Evolutionary conservation across 257 asterid genomes (phyloP).

Genomic region (Solanum raphanifolium): DNA sequence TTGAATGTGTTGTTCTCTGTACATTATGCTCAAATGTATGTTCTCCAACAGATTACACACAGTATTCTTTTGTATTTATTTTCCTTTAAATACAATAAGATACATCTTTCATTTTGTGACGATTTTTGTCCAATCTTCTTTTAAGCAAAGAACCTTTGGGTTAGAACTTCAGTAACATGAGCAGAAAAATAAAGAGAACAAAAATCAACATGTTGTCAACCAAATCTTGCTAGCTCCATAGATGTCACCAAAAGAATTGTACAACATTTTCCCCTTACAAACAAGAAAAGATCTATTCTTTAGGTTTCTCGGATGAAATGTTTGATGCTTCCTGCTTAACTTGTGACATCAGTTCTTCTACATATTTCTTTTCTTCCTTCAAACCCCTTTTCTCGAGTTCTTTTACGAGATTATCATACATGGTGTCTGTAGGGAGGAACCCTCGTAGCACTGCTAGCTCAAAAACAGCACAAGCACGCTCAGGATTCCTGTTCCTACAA

Average conservation of each 20-base stretch:
- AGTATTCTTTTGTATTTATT: neutral
- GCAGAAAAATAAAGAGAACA: neutral
- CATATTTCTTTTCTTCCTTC: conserved; percentile 27
- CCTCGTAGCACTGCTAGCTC: conserved; percentile 65
- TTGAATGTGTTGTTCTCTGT: neutral
- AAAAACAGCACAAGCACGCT: conserved; percentile 51
- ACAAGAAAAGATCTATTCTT: neutral
- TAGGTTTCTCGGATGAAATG: neutral
- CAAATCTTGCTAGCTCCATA: neutral
- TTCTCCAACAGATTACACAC: neutral
- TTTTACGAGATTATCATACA: conserved; percentile 29
- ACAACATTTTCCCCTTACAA: neutral
- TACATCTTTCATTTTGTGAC: neutral
- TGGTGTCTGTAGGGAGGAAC: conserved; percentile 44
- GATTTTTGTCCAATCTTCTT: neutral
- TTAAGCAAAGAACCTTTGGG: neutral
- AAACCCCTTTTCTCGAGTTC: conserved; percentile 46
- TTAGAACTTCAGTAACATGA: neutral
- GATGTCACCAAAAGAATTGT: neutral
- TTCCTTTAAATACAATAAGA: neutral
- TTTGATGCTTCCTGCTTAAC: conserved; percentile 20
- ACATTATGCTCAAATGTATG: neutral
- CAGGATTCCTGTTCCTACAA: conserved; percentile 34
- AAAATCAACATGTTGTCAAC: neutral
- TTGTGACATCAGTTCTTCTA: conserved; percentile 43